Evolutionary conservation across 805 yeast species (phyloP).

Genomic region (Priceomyces melissophilus): DNA sequence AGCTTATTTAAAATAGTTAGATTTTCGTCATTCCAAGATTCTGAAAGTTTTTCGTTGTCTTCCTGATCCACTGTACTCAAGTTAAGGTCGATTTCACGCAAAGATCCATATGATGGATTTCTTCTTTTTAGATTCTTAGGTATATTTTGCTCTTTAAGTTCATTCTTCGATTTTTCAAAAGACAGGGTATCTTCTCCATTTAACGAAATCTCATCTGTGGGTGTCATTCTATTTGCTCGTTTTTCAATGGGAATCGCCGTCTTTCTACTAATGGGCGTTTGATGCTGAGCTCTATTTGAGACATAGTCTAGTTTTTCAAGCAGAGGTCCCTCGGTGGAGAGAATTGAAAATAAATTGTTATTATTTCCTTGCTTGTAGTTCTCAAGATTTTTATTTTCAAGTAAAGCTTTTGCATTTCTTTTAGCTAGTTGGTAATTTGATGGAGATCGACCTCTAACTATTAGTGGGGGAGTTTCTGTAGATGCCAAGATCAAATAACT

Average conservation of each 20-base stretch:
- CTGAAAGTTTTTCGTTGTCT: no score
- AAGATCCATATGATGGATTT: background rate
- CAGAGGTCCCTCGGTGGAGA: background rate
- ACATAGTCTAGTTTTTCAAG: background rate
- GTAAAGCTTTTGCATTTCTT: constrained; percentile 6
- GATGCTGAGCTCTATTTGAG: background rate
- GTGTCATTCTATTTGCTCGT: constrained; percentile 4
- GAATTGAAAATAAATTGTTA: background rate
- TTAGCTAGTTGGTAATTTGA: constrained; percentile 43
- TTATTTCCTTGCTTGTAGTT: background rate
- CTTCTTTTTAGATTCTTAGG: background rate
- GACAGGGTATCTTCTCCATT: no score
- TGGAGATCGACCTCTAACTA: constrained; percentile 66
- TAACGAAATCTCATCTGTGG: background rate
- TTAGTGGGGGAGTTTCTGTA: constrained; percentile 55
- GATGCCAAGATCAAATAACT: constrained; percentile 36
- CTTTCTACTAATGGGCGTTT: background rate
- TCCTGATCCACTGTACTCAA: no score
- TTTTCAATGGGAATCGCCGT: constrained; percentile 2
- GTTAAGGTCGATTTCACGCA: background rate
- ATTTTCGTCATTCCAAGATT: no score
- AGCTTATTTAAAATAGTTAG: no score
- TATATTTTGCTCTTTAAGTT: no score
- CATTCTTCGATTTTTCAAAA: no score
- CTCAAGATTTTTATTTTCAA: constrained; percentile 2